Base-by-base conservation (phyloP, 2,329 filamentous ascomycete genomes). In the Fusarium mundagurra region DNA sequence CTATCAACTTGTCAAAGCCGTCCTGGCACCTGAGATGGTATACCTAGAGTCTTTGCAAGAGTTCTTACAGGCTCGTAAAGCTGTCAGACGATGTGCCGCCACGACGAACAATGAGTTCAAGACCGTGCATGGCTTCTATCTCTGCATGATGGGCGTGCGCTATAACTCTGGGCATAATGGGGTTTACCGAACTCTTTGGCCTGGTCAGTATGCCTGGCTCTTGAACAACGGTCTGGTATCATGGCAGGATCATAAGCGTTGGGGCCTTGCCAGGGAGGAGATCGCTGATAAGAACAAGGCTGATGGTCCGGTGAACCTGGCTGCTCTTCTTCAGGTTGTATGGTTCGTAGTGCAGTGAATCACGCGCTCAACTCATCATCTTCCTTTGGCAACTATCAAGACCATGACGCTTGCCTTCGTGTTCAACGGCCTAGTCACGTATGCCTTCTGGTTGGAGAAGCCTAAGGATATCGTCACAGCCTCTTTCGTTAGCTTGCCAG, bases 241-340 rank as follows among this genome's bases (percentile, higher is more conserved):
- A 8, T 60, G 53, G 61, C 27, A 64, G 11, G 18, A 41, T 22
- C 45, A 65, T 9, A 48, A 53, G 13, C 33, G 20, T n/a, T 69
- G 50, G 38, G 50, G 55, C 16, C 39, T 62, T 24, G 43, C 55
- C 20, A 51, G 16, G 29, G 57, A 61, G 18, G 50, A 62, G 24
- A 67, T 69, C 4, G 44, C 51, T 22, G 63, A 67, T n/a, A 69
- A 62, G 29, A 69, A 61, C 50, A 67, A 69, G 29, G 67, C 50
- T 4, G 63, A 67, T 12, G 63, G 50, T 24, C 24, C 55, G 20
- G 58, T 68, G 22, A 68, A 68, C 17, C 29, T 64, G 33, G 64
- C 64, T 34, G 47, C 51, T 43, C 45, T 68, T 8, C 57, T 61
- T 12, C 67, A 64, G 47, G 53, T 70, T 6, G 38, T 70, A 10